Percentiles rank a stretch among this genome's conserved stretches.
Conservation (phyloP, 768 basidiomycete species). For the Tylopilus sp. region DNA sequence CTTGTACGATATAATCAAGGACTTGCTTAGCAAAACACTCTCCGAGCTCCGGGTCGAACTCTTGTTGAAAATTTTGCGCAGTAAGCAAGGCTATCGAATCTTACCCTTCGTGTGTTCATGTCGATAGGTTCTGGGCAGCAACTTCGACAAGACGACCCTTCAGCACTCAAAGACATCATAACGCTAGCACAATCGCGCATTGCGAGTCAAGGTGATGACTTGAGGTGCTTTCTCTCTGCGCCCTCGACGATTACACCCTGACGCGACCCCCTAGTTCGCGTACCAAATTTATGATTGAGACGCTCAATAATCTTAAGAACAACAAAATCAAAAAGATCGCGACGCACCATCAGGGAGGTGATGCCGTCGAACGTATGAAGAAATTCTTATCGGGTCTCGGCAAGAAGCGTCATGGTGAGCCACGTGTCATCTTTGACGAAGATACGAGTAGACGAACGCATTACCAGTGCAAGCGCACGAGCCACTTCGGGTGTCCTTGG, state of each 20-base stretch:
- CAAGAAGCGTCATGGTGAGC: constrained; percentile 71
- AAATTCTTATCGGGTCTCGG: constrained; percentile 74
- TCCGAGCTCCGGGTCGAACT: constrained; percentile 84
- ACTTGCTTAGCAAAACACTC: constrained; percentile 60
- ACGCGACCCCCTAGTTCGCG: constrained; percentile 59
- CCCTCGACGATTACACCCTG: not conserved
- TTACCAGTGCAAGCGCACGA: constrained; percentile 76
- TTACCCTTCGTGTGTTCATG: constrained; percentile 1
- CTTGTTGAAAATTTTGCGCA: constrained; percentile 77
- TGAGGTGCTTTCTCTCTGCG: constrained; percentile 43
- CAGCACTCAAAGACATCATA: constrained; percentile 88
- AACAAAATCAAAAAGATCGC: constrained; percentile 72
- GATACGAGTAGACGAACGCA: not conserved
- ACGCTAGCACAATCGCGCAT: constrained; percentile 74
- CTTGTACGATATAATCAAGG: constrained; percentile 87
- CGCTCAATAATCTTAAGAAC: constrained; percentile 86
- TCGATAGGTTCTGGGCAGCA: constrained; percentile 84
- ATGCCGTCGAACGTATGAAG: constrained; percentile 83
- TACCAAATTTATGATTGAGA: constrained; percentile 94
- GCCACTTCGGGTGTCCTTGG: constrained; percentile 77
- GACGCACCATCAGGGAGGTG: constrained; percentile 66
- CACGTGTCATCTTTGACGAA: not conserved
- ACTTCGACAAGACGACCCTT: constrained; percentile 88
- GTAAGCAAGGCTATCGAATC: constrained; percentile 39
- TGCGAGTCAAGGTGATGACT: constrained; percentile 42